These are phyloP conservation scores for Trifolium dubium DNA, from an alignment of 306 rosid species.

Conservation along the genomic window DNA sequence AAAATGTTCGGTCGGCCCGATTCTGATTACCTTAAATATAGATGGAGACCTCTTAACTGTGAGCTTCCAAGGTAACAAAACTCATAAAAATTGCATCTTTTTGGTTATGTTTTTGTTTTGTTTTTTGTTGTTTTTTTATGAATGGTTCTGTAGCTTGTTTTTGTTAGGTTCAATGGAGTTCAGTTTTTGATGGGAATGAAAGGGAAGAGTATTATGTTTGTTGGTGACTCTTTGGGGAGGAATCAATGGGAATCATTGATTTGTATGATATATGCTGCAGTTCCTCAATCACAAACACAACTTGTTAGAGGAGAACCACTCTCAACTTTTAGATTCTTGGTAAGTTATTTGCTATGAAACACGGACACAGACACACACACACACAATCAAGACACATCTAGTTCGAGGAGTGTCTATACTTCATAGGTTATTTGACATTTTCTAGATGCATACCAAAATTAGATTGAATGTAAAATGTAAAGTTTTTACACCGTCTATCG, in stretches of 20 bases:
- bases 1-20: slow-evolving; percentile 94
- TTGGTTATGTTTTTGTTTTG: neutral
- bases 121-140: slow-evolving; percentile 24
- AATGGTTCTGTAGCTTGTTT: slow-evolving; percentile 55
- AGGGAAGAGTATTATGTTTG: slow-evolving; percentile 88
- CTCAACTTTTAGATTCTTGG: slow-evolving; percentile 84
- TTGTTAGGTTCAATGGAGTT: slow-evolving; percentile 84
- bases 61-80: slow-evolving; percentile 85
- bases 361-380: no score
- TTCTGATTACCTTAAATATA: slow-evolving; percentile 74
- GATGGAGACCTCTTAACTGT: slow-evolving; percentile 92
- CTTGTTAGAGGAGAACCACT: slow-evolving; percentile 77
- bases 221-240: slow-evolving; percentile 88
- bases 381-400: no score
- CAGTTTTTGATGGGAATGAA: slow-evolving; percentile 77
- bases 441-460: neutral
- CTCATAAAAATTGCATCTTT: neutral
- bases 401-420: no score
- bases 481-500: no score
- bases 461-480: neutral
- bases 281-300: slow-evolving; percentile 70
- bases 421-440: neutral
- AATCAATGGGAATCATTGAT: slow-evolving; percentile 96
- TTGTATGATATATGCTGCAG: slow-evolving; percentile 68
- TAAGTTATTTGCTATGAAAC: slow-evolving; percentile 37